A percentile compares a stretch with the other conserved stretches of the same genome.
These are phyloP conservation scores for Trichocomaceae sp. DNA, from an alignment of 2,329 filamentous ascomycete species.

Conservation along the genomic window DNA sequence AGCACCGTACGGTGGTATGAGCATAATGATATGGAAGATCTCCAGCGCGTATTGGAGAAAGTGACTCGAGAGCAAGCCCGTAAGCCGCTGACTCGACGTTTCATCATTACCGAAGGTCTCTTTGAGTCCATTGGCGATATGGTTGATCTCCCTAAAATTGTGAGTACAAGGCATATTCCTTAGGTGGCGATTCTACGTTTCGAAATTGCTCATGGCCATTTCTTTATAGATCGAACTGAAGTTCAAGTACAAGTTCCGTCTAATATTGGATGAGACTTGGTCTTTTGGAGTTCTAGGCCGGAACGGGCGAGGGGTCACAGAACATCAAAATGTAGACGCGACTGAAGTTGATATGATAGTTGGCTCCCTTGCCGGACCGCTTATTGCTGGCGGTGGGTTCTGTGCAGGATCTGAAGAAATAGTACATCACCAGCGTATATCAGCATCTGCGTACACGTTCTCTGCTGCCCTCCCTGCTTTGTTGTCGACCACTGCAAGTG, in stretches of 20 bases:
- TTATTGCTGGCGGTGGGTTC: conserved; percentile 92
- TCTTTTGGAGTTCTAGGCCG: conserved; percentile 91
- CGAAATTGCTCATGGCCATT: conserved; percentile 7
- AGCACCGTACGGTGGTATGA: conserved; percentile 91
- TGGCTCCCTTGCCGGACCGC: conserved; percentile 79
- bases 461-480: conserved; percentile 91
- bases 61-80: conserved; percentile 81
- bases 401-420: conserved; percentile 88
- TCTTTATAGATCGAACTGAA: conserved; percentile 71
- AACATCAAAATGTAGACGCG: conserved; percentile 93
- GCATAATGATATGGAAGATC: conserved; percentile 91
- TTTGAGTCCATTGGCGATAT: conserved; percentile 88
- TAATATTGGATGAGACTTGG: conserved; percentile 96
- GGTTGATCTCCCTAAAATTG: conserved; percentile 76
- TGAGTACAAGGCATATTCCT: conserved; percentile 37
- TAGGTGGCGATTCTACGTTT: not conserved
- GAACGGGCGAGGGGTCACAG: conserved; percentile 85
- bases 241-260: conserved; percentile 92
- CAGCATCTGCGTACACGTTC: conserved; percentile 86
- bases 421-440: conserved; percentile 92
- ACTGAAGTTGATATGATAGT: conserved; percentile 95
- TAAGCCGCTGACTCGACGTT: conserved; percentile 83
- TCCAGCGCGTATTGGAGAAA: conserved; percentile 77
- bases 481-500: conserved; percentile 89
- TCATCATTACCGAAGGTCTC: conserved; percentile 91